Evolutionary conservation across 1,139 yeast species (phyloP), one percentile per base, ranked within the genome.

Genomic region (Pichia sp.): DNA sequence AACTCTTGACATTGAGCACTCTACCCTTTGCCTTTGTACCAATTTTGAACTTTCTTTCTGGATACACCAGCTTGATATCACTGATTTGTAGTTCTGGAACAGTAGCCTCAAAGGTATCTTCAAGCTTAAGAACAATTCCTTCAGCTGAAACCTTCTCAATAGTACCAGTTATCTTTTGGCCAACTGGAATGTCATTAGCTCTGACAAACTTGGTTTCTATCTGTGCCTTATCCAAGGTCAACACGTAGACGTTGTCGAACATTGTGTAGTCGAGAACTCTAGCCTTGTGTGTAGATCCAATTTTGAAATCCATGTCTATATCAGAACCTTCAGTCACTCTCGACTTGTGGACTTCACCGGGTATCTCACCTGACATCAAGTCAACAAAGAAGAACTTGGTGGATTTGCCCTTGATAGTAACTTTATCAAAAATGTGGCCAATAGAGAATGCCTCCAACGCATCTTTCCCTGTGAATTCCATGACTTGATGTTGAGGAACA

Each of bases 31-130:
- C 83, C 48, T 78, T 82, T 33, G 80, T 65, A 9, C 96, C 97
- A 34, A 75, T 74, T 59, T 84, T 85, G 67, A 78, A 91, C 55
- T 87, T 85, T 64, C 91, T 75, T 60, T 91, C 97, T 6, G 98
- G 98, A 54, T 87, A 81, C 7, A 78, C 76, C 45, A 91, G 67
- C 54, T 77, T 81, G 42, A 83, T 72, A 58, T 91, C 99, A 47
- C 94, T 80, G 59, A 91, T 74, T 51, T 88, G 96, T 27, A 66
- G 56, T 22, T 77, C 67, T 16, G 87, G 83, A 22, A 85, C 97
- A 47, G 72, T 64, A 3, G 87, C 98, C 37, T 72, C 77, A 47
- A 85, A 81, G 4, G 69, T 72, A 33, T 76, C 78, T 40, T 77
- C 74, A 12, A 86, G 53, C 49, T 74, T 77, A 27, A 91, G 69